A percentile compares a stretch with the other conserved stretches of the same genome.
Evolutionary conservation across 352 stramenopile genomes (phyloP).

Genomic region (Phytophthora pini): DNA sequence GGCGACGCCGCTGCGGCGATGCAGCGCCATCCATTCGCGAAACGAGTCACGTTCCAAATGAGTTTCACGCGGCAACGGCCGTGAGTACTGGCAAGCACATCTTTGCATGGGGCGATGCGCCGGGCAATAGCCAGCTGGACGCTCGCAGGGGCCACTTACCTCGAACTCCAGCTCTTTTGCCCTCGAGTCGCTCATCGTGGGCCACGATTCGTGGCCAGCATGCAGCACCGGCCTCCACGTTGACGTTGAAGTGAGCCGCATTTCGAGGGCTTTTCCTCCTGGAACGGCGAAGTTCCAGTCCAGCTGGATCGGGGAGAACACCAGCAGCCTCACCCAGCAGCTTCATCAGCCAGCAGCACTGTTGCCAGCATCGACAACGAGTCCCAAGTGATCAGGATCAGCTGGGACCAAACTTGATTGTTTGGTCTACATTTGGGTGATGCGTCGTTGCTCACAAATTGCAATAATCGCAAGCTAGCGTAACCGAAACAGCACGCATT

Average conservation of each 20-base stretch:
- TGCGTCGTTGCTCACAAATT: conserved; percentile 30
- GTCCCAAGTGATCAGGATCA: conserved; percentile 4
- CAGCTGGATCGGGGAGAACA: conserved; percentile 8
- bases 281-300: conserved; percentile 9
- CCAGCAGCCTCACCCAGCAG: not conserved
- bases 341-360: not conserved
- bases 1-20: not conserved
- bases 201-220: not conserved
- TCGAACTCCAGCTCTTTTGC: conserved; percentile 26
- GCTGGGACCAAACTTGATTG: conserved; percentile 25
- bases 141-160: not conserved
- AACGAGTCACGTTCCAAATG: not conserved
- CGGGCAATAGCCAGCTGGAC: conserved; percentile 2
- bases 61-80: not conserved
- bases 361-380: not conserved
- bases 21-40: conserved; percentile 8
- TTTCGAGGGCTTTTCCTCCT: not conserved
- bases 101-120: conserved; percentile 20
- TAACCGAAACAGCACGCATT: not conserved
- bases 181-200: conserved; percentile 3
- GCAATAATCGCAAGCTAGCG: conserved; percentile 12
- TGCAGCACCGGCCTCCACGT: conserved; percentile 9
- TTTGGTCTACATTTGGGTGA: conserved; percentile 14
- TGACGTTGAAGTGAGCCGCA: conserved; percentile 9
- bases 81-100: conserved; percentile 7